phyloP scores from a whole-genome alignment of 768 basidiomycete genomes.

The Auricularia cornea region DNA sequence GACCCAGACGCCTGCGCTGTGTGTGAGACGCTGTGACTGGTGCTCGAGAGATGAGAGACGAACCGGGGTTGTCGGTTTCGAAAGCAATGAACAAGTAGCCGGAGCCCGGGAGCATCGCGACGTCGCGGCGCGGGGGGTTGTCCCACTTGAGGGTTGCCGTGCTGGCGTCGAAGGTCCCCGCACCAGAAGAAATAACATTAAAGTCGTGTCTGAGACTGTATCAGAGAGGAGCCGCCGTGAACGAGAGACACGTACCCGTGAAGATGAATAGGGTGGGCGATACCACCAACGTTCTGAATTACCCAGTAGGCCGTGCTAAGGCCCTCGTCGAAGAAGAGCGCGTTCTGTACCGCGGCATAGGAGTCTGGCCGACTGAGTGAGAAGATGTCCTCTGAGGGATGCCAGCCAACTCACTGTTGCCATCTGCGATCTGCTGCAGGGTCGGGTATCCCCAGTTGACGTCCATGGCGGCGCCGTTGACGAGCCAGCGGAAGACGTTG shows the following conservation, averaged over 20 bases:
- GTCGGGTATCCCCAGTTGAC: neutral
- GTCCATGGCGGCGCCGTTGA: neutral
- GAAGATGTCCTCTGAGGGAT: neutral
- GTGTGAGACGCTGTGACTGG: no score
- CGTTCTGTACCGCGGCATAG: neutral
- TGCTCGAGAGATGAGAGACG: no score
- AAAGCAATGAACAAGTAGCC: neutral
- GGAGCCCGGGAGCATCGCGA: slow-evolving; percentile 5
- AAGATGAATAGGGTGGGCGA: slow-evolving; percentile 20
- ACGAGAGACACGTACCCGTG: slow-evolving; percentile 22
- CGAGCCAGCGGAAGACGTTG: neutral
- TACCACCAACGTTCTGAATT: neutral
- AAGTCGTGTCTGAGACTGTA: neutral
- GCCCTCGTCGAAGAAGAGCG: neutral
- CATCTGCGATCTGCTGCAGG: neutral
- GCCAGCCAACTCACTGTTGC: neutral
- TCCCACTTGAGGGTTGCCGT: neutral
- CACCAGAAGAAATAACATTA: neutral
- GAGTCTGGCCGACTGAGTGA: neutral
- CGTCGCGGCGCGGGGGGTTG: slow-evolving; percentile 3
- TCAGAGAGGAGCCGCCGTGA: neutral
- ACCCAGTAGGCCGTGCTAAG: neutral
- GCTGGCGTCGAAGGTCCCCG: neutral
- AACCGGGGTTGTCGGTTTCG: slow-evolving; percentile 3
- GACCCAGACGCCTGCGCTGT: neutral